Conservation (phyloP, 2,329 filamentous ascomycete species). For the Aspergillus calidoustus region DNA sequence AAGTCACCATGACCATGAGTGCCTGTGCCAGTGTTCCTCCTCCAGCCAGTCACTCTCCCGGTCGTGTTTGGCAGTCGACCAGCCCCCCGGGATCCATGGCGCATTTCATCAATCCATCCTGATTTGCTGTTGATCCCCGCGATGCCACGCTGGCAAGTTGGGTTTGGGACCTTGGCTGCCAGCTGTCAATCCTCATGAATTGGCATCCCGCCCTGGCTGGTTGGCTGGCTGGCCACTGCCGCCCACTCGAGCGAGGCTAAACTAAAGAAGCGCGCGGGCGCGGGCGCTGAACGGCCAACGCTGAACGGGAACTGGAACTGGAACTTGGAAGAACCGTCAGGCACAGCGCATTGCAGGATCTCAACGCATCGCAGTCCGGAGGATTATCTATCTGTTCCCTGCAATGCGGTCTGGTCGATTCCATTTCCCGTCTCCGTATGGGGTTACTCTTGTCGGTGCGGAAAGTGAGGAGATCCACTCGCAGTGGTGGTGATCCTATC, state of each 20-base stretch:
- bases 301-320: background rate
- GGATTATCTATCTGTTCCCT: slow-evolving; percentile 9
- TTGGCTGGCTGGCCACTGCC: slow-evolving; percentile 12
- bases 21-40: background rate
- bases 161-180: slow-evolving; percentile 18
- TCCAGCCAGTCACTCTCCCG: background rate
- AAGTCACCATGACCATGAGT: background rate
- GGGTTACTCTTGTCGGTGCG: slow-evolving; percentile 17
- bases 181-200: slow-evolving; percentile 27
- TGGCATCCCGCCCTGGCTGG: too few species aligned
- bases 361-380: background rate
- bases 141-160: slow-evolving; percentile 36
- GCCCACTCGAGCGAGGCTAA: slow-evolving; percentile 23
- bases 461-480: slow-evolving; percentile 29
- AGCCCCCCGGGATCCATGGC: slow-evolving; percentile 8
- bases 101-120: slow-evolving; percentile 5
- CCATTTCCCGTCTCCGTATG: slow-evolving; percentile 8
- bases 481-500: slow-evolving; percentile 28
- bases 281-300: background rate
- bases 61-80: slow-evolving; percentile 7
- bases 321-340: slow-evolving; percentile 4
- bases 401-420: slow-evolving; percentile 11
- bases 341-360: slow-evolving; percentile 3
- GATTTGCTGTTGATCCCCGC: slow-evolving; percentile 18
- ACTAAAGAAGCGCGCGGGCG: slow-evolving; percentile 25